These are phyloP conservation scores for Iris pallida DNA, from an alignment of 116 monocot species.

Conservation along the genomic window DNA sequence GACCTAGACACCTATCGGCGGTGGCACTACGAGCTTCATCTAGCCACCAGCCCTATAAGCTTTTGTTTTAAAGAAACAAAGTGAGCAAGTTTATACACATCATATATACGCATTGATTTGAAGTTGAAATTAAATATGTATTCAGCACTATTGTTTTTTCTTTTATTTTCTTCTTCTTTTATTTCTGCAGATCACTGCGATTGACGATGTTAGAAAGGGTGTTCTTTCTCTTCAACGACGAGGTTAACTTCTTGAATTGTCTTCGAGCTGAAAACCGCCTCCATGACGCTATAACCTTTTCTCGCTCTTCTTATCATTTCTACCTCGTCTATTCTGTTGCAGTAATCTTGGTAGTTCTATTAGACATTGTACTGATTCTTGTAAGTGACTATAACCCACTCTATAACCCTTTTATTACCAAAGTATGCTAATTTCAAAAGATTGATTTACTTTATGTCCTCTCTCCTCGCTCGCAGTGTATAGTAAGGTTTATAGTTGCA, in stretches of 20 bases:
- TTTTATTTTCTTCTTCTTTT: too few species aligned
- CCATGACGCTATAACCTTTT: too few species aligned
- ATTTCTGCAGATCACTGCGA: too few species aligned
- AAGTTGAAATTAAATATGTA: not conserved
- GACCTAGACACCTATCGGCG: too few species aligned
- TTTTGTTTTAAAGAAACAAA: not conserved
- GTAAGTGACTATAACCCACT: slow-evolving; percentile 3
- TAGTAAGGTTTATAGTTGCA: slow-evolving; percentile 3
- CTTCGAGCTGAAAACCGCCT: too few species aligned
- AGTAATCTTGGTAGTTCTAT: slow-evolving; percentile 21
- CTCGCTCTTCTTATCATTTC: too few species aligned
- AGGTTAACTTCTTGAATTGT: too few species aligned
- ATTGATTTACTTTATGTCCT: slow-evolving; percentile 35
- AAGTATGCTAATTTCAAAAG: slow-evolving; percentile 25
- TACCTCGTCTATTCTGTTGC: not conserved
- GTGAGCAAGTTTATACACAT: not conserved
- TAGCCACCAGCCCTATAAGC: not conserved
- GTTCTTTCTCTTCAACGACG: too few species aligned
- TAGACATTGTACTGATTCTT: slow-evolving; percentile 25
- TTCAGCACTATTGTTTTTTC: not conserved
- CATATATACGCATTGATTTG: not conserved
- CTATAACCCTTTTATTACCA: too few species aligned
- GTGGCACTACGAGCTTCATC: not conserved
- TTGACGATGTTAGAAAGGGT: too few species aligned
- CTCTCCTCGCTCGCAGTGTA: not conserved